Evolutionary conservation across 306 rosid species (phyloP), one percentile per base, ranked within the genome.

Genomic region (Alnus glutinosa): DNA sequence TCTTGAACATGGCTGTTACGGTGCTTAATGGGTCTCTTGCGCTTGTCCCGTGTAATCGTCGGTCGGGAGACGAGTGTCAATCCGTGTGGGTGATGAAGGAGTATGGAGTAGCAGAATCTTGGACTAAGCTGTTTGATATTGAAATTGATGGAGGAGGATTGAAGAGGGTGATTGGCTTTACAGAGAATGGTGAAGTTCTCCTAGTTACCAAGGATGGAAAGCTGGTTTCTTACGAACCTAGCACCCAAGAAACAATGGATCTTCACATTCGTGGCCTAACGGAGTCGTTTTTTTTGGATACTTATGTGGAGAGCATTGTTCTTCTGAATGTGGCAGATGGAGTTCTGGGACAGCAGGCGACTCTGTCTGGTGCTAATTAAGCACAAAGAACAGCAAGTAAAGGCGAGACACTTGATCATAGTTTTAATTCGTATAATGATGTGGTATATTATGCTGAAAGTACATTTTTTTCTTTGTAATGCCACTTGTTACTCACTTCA

Each of bases 41-140:
- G 9, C 46, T 63, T 63, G 70, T 63, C 70, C 70, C 70, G 5
- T 63, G 70, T 63, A 63, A 63, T 14, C 10, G 7, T 1, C 2
- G 18, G 19, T 0, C 7, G 4, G 42, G 42, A 34, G 46, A 0
- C 9, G 9, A 0, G 9, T 63, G 46, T 34, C 39, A 63, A 19
- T 63, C 70, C 14, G 70, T 63, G 42, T 63, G 70, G 70, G 70
- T 63, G 70, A 63, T 63, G 70, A 63, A 32, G 32, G 46, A 63
- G 19, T 63, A 63, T 34, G 70, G 46, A 63, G 19, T 34, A 34
- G 46, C 42, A 18, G 70, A 34, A 13, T 63, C 70, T 32, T 63
- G 70, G 70, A 63, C 70, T 12, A 34, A 63, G 9, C n/a, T 63
- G 16, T 34, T 32, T 34, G 70, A 63, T 63, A 63, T 63, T 34